Evolutionary conservation across 2,329 filamentous ascomycete genomes (phyloP).

Genomic region (Didymellaceae sp.): DNA sequence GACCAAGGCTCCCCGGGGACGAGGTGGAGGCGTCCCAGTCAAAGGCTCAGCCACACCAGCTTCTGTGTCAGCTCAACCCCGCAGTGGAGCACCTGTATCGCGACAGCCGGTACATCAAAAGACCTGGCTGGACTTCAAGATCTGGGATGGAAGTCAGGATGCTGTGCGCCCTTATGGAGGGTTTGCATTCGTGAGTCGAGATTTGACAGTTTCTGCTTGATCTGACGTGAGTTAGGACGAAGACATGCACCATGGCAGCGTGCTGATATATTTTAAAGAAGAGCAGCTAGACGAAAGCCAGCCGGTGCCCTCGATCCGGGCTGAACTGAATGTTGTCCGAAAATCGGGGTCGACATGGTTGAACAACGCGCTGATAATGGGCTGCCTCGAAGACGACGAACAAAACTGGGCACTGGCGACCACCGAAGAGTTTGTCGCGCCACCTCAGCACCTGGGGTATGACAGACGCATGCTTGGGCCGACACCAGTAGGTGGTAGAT

Average conservation of each 20-base stretch:
- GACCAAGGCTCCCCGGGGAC: conserved; percentile 46
- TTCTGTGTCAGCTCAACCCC: conserved; percentile 24
- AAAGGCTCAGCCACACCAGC: conserved; percentile 33
- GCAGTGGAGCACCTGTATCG: conserved; percentile 35
- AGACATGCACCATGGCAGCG: conserved; percentile 48
- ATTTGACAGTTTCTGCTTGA: background rate
- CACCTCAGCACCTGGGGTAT: conserved; percentile 21
- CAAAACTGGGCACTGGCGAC: conserved; percentile 39
- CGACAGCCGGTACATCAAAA: conserved; percentile 31
- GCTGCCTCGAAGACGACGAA: conserved; percentile 44
- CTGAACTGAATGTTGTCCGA: conserved; percentile 44
- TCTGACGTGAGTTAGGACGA: conserved; percentile 41
- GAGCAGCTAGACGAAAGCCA: conserved; percentile 46
- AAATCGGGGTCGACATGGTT: conserved; percentile 48
- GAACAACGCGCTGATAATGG: conserved; percentile 44
- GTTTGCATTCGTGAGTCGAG: conserved; percentile 43
- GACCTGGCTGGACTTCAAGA: conserved; percentile 46
- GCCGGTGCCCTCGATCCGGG: conserved; percentile 45
- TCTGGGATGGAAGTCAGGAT: conserved; percentile 44
- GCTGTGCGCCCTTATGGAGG: conserved; percentile 44
- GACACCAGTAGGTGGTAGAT: conserved; percentile 33
- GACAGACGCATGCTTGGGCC: conserved; percentile 37
- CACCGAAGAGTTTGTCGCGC: conserved; percentile 29
- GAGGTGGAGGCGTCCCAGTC: conserved; percentile 47
- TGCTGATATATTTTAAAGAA: conserved; percentile 50